These are phyloP conservation scores for Aureobasidium lini DNA, from an alignment of 2,329 filamentous ascomycete genomes.

Conservation along the genomic window DNA sequence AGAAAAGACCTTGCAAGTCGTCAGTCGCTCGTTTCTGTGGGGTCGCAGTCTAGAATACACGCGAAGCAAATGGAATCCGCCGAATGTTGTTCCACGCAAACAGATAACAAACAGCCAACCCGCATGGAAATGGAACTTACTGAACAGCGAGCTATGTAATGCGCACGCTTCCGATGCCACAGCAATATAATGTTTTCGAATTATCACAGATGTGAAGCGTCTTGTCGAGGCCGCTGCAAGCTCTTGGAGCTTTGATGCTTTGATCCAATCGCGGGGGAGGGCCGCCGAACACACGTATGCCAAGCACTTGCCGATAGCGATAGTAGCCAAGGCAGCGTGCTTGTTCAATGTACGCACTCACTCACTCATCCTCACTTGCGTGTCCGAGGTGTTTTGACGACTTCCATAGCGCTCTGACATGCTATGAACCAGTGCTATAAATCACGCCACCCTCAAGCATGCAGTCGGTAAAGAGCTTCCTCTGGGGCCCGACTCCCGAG, in stretches of 20 bases:
- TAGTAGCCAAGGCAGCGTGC: neutral
- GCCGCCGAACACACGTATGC: neutral
- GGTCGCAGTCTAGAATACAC: conserved; percentile 6
- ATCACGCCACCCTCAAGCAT: conserved; percentile 41
- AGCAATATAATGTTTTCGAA: neutral
- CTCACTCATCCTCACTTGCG: neutral
- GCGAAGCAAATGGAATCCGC: conserved; percentile 7
- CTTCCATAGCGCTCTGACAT: neutral
- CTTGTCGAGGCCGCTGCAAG: neutral
- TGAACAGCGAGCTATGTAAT: neutral
- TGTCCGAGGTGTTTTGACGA: neutral
- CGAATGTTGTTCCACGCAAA: neutral
- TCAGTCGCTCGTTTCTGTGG: conserved; percentile 7
- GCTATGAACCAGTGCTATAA: conserved; percentile 4
- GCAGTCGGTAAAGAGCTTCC: conserved; percentile 80
- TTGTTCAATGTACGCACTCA: neutral
- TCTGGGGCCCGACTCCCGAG: conserved; percentile 87
- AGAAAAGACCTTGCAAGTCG: conserved; percentile 9
- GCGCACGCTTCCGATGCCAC: too few species aligned
- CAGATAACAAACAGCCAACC: neutral
- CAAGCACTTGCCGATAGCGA: neutral
- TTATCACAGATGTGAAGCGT: neutral
- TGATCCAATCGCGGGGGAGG: neutral
- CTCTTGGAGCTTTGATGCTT: neutral
- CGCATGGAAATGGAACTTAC: neutral